Percentiles rank a stretch among this genome's conserved stretches.
phyloP scores from a whole-genome alignment of 331 rosid species.

The Saraca asoca region DNA sequence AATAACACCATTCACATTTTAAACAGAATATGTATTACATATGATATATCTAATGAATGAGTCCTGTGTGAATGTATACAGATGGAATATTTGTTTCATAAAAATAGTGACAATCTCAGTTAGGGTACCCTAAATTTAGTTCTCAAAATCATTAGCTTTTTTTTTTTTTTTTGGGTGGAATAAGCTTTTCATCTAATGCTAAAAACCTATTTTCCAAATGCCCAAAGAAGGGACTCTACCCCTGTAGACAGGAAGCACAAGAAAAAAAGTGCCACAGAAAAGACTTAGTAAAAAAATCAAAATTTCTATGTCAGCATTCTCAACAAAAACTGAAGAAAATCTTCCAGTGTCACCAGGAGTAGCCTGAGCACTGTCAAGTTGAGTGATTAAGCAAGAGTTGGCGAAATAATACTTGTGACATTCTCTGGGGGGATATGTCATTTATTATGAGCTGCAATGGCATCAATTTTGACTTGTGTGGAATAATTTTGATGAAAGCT shows the following conservation, averaged over 20 bases:
- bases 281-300: neutral
- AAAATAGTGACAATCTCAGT: neutral
- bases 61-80: neutral
- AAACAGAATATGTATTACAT: neutral
- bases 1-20: neutral
- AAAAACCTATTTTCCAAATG: constrained; percentile 1
- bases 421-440: neutral
- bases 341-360: neutral
- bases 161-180: too few relatives aligned
- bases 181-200: neutral
- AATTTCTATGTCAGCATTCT: neutral
- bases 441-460: neutral
- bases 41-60: too few relatives aligned
- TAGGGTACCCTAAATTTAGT: neutral
- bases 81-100: neutral
- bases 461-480: neutral
- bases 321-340: neutral
- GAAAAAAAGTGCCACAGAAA: neutral
- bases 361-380: too few relatives aligned
- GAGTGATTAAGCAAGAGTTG: neutral
- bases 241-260: neutral
- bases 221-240: neutral
- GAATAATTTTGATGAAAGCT: neutral
- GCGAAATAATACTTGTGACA: neutral
- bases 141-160: constrained; percentile 3